A percentile compares a stretch with the other conserved stretches of the same genome.
phyloP scores from a whole-genome alignment of 176 grass and related monocot species.

The Lolium rigidum region DNA sequence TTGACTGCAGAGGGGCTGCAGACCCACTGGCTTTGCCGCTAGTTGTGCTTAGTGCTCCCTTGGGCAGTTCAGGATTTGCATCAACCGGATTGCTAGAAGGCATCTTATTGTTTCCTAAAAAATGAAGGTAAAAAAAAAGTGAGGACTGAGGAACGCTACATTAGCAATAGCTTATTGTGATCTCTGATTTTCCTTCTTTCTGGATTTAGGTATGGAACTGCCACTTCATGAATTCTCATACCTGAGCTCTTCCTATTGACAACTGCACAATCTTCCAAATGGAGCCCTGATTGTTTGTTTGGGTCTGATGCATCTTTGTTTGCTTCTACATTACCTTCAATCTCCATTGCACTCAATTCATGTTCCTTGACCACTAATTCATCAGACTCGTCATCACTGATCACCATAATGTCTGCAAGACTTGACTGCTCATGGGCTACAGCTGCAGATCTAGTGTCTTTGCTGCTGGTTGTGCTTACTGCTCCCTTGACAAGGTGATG shows the following conservation, averaged over 20 bases:
- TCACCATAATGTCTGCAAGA: constrained; percentile 22
- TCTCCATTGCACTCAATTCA: background rate
- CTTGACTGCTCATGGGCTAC: constrained; percentile 22
- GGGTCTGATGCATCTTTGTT: constrained; percentile 11
- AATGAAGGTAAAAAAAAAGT: background rate
- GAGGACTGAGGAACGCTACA: background rate
- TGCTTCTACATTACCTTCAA: constrained; percentile 14
- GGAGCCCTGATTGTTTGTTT: background rate
- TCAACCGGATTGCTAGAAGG: no score
- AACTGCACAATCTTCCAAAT: background rate
- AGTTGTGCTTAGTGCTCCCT: constrained; percentile 5
- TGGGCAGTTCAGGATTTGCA: no score
- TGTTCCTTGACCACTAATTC: constrained; percentile 19
- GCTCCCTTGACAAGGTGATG: constrained; percentile 14
- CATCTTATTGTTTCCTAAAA: no score
- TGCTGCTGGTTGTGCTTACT: background rate
- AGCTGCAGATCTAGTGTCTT: constrained; percentile 9
- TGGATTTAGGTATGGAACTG: constrained; percentile 5
- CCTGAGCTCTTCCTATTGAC: constrained; percentile 20
- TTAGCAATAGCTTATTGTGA: constrained; percentile 11
- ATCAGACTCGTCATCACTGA: constrained; percentile 20
- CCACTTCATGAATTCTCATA: constrained; percentile 4
- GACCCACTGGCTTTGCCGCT: constrained; percentile 18
- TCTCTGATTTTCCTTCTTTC: background rate
- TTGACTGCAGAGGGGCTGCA: constrained; percentile 34